A percentile compares a stretch with the other conserved stretches of the same genome.
phyloP scores from a whole-genome alignment of 2,329 filamentous ascomycete genomes.

The Meredithiella fracta region DNA sequence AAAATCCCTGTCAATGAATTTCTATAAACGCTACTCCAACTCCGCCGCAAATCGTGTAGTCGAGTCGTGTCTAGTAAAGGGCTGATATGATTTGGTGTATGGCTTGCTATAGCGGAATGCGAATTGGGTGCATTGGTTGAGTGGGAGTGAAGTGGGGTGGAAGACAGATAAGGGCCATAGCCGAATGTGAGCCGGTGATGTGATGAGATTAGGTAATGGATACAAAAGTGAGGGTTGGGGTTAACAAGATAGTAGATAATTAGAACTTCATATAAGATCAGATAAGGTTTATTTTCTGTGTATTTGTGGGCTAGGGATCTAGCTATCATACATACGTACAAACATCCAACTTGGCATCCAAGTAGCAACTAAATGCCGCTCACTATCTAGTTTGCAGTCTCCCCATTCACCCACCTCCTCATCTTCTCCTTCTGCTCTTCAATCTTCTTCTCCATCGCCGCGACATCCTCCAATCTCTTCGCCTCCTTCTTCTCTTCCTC shows the following conservation, averaged over 20 bases:
- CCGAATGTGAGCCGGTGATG: neutral
- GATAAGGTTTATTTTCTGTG: neutral
- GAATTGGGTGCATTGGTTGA: neutral
- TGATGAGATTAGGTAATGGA: neutral
- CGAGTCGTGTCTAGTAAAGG: too few relatives aligned
- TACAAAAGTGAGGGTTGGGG: neutral
- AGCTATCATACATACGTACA: too few relatives aligned
- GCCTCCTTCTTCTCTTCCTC: slow-evolving; percentile 24
- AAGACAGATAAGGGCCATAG: too few relatives aligned
- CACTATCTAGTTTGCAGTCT: neutral
- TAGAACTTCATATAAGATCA: neutral
- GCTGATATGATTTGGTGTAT: too few relatives aligned
- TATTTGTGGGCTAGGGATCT: too few relatives aligned
- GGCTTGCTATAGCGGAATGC: too few relatives aligned
- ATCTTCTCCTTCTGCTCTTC: slow-evolving; percentile 33
- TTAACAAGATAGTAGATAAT: neutral
- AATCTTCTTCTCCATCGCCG: slow-evolving; percentile 42
- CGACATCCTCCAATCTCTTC: slow-evolving; percentile 37
- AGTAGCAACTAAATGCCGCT: too few relatives aligned
- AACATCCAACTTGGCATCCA: too few relatives aligned
- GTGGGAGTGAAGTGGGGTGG: neutral
- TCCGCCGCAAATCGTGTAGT: too few relatives aligned
- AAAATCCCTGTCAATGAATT: too few relatives aligned
- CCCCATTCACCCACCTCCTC: slow-evolving; percentile 28
- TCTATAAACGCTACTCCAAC: too few relatives aligned